Evolutionary conservation across 2,329 filamentous ascomycete species (phyloP).

Genomic region (Basipetospora chlamydospora): DNA sequence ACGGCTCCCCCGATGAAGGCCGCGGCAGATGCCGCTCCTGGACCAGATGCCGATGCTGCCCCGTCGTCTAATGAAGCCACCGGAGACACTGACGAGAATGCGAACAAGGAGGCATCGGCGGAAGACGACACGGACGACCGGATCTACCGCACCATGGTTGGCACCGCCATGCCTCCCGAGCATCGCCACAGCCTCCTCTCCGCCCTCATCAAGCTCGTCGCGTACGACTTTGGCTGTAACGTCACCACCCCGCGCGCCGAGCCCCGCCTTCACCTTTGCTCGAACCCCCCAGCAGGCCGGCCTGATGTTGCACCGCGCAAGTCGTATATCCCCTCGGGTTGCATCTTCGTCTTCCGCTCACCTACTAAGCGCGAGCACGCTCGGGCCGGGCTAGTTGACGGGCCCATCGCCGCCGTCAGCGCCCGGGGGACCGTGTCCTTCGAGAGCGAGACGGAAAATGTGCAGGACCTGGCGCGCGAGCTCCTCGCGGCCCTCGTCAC

Average conservation of each 20-base stretch:
- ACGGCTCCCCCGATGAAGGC: slow-evolving; percentile 21
- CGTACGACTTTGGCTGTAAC: slow-evolving; percentile 53
- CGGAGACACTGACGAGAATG: not conserved
- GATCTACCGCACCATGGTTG: slow-evolving; percentile 30
- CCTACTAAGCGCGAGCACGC: slow-evolving; percentile 45
- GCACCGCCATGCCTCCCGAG: slow-evolving; percentile 42
- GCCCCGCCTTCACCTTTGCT: slow-evolving; percentile 40
- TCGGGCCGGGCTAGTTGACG: slow-evolving; percentile 43
- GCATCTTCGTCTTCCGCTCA: slow-evolving; percentile 45
- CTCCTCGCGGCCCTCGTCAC: slow-evolving; percentile 45
- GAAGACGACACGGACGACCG: slow-evolving; percentile 9
- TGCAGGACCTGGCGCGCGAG: slow-evolving; percentile 47
- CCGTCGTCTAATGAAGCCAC: slow-evolving; percentile 1
- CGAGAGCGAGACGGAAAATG: slow-evolving; percentile 38
- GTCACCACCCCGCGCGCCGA: slow-evolving; percentile 41
- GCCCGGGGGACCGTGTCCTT: slow-evolving; percentile 41
- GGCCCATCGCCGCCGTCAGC: slow-evolving; percentile 46
- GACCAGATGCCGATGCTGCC: slow-evolving; percentile 10
- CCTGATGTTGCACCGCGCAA: slow-evolving; percentile 17
- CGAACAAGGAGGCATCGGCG: slow-evolving; percentile 1
- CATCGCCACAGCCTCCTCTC: slow-evolving; percentile 41
- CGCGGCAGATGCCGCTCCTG: slow-evolving; percentile 17
- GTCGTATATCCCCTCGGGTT: slow-evolving; percentile 44
- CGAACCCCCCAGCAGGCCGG: slow-evolving; percentile 15
- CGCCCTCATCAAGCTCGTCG: slow-evolving; percentile 48